Evolutionary conservation across 2,329 filamentous ascomycete genomes (phyloP).

Genomic region (Diaporthe amygdali): DNA sequence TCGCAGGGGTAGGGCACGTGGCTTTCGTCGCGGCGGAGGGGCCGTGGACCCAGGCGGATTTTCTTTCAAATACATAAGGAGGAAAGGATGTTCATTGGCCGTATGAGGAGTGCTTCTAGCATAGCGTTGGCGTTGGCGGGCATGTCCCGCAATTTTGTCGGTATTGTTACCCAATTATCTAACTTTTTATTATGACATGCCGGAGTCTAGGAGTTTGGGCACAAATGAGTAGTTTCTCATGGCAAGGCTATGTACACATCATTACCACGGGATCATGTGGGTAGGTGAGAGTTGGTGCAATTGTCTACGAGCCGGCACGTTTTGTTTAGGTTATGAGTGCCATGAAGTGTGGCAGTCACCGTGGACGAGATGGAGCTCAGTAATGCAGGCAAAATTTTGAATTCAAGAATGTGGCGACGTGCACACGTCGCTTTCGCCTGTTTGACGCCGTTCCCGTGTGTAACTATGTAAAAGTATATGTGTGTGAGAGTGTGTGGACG

Average conservation of each 20-base stretch:
- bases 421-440: not conserved
- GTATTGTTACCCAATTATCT: not conserved
- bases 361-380: not conserved
- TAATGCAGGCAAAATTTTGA: constrained; percentile 9
- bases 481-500: not conserved
- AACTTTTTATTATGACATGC: not conserved
- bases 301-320: not conserved
- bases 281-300: not conserved
- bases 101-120: constrained; percentile 19
- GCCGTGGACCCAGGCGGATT: not conserved
- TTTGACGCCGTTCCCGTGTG: not conserved
- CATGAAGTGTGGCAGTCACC: not conserved
- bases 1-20: not conserved
- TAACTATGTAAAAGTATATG: not conserved
- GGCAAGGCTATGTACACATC: too few species aligned
- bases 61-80: too few species aligned
- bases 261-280: not conserved
- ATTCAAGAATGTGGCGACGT: constrained; percentile 1
- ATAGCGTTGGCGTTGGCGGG: constrained; percentile 36
- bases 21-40: not conserved
- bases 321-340: not conserved
- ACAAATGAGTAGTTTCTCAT: too few species aligned
- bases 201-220: not conserved
- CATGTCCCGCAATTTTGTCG: not conserved
- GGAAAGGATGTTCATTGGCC: not conserved